Conservation (phyloP, 2,329 filamentous ascomycete genomes). For the Aspergillaceae sp. region DNA sequence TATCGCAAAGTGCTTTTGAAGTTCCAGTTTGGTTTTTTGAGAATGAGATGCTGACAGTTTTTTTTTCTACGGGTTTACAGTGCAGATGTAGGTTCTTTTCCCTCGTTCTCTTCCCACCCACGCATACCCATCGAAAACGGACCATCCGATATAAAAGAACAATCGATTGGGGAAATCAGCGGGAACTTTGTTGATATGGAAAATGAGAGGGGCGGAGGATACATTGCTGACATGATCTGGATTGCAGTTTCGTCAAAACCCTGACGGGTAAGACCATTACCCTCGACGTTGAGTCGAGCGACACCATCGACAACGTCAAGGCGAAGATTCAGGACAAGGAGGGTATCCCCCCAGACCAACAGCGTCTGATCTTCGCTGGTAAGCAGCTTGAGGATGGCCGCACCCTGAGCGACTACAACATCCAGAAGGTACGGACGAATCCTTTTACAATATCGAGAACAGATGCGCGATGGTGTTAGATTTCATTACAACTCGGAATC, state of each 20-base stretch:
- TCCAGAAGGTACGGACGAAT: slow-evolving; percentile 72
- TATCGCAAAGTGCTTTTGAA: slow-evolving; percentile 12
- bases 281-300: slow-evolving; percentile 96
- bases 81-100: slow-evolving; percentile 72
- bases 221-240: slow-evolving; percentile 18
- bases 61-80: slow-evolving; percentile 42
- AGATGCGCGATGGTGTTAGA: not conserved
- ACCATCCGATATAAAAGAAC: slow-evolving; percentile 8
- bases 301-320: slow-evolving; percentile 99
- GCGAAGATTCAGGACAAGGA: slow-evolving; percentile 99
- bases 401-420: slow-evolving; percentile 97
- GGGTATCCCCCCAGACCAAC: slow-evolving; percentile 95
- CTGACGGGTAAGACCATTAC: slow-evolving; percentile 99
- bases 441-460: not conserved
- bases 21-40: slow-evolving; percentile 9
- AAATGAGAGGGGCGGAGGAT: slow-evolving; percentile 6
- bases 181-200: not conserved
- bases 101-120: slow-evolving; percentile 12
- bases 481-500: not conserved
- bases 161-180: slow-evolving; percentile 3
- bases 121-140: slow-evolving; percentile 9
- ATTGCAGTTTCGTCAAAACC: slow-evolving; percentile 94
- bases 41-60: slow-evolving; percentile 39
- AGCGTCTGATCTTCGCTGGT: slow-evolving; percentile 97
- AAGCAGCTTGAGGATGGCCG: slow-evolving; percentile 99